Evolutionary conservation across 257 asterid genomes (phyloP), one percentile per base, ranked within the genome.

Genomic region (Scutellaria baicalensis): DNA sequence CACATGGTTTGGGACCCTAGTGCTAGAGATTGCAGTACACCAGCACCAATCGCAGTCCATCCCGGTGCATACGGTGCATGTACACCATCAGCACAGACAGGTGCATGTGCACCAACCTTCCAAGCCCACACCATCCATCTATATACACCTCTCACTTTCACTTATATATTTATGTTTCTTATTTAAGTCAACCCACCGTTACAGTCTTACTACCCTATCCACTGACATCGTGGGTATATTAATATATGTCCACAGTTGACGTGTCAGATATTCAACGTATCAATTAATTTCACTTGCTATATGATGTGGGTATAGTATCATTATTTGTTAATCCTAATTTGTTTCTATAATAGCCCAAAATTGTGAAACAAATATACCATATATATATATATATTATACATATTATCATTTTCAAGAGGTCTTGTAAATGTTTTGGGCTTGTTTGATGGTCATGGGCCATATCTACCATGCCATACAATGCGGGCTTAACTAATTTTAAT

Each of bases 1-100:
- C 85, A 82, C 85, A 80, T 82, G 87, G 80, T 10, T 45, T 65
- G 76, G 85, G 87, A 61, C 78, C 77, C 75, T 51, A 20, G 23
- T 16, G 66, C 38, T 48, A 51, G 27, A 27, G 16, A 38, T 72
- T 6, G 21, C 35, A 45, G 61, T 56, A 72, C 50, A 14, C 59
- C 76, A 69, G 72, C 50, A 14, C 59, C 76, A 69, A 70, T 69
- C 57, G 66, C 69, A 68, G 59, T 72, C 68, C 27, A 67, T 71
- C 73, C 71, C 66, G 70, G 35, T 66, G 55, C 55, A 50, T 47
- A 50, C 50, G 55, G 67, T 64, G 36, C 51, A 17, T 71, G 23
- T 21, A 42, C 38, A 14, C 8, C 52, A 13, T 42, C 50, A 47
- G 12, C 42, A 18, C 62, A 56, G 82, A 81, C 88, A 83, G 42